Conservation (phyloP, 371 early-diverging fungal genomes). For the Lichtheimia corymbifera region DNA sequence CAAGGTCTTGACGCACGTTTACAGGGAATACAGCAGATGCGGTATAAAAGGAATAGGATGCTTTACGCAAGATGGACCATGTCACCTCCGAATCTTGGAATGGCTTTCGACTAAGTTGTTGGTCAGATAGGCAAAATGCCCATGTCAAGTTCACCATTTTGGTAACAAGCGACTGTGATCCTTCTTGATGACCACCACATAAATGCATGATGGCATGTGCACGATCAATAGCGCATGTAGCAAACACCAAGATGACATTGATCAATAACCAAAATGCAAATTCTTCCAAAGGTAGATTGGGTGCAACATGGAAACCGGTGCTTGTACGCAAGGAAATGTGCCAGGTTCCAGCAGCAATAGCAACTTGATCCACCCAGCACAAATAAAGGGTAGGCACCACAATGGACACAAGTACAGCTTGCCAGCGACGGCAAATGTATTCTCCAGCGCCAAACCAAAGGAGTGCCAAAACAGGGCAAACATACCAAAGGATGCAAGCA, state of each 20-base stretch:
- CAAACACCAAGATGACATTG: slow-evolving; percentile 61
- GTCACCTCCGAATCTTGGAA: slow-evolving; percentile 28
- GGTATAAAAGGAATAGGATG: slow-evolving; percentile 57
- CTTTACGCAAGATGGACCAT: slow-evolving; percentile 34
- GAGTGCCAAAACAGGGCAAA: slow-evolving; percentile 54
- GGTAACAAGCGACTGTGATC: not conserved
- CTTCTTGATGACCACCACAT: not conserved
- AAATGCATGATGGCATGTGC: slow-evolving; percentile 42
- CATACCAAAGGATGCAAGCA: slow-evolving; percentile 56
- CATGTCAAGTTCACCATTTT: slow-evolving; percentile 13
- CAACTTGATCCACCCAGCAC: slow-evolving; percentile 55
- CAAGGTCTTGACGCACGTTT: slow-evolving; percentile 50
- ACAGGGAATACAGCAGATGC: slow-evolving; percentile 55
- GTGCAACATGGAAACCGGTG: slow-evolving; percentile 45
- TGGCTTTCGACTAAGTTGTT: slow-evolving; percentile 19
- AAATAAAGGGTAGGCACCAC: slow-evolving; percentile 50
- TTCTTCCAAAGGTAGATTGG: slow-evolving; percentile 63
- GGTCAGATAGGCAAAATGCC: slow-evolving; percentile 36
- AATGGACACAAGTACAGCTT: slow-evolving; percentile 31
- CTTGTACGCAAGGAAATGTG: slow-evolving; percentile 47
- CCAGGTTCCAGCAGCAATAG: slow-evolving; percentile 62
- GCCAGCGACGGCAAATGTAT: slow-evolving; percentile 49
- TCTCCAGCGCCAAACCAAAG: slow-evolving; percentile 59
- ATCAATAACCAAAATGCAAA: slow-evolving; percentile 59
- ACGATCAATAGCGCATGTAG: slow-evolving; percentile 58